These are phyloP conservation scores for Diaporthe sp. DNA, from an alignment of 2,329 filamentous ascomycete genomes.

Conservation along the genomic window DNA sequence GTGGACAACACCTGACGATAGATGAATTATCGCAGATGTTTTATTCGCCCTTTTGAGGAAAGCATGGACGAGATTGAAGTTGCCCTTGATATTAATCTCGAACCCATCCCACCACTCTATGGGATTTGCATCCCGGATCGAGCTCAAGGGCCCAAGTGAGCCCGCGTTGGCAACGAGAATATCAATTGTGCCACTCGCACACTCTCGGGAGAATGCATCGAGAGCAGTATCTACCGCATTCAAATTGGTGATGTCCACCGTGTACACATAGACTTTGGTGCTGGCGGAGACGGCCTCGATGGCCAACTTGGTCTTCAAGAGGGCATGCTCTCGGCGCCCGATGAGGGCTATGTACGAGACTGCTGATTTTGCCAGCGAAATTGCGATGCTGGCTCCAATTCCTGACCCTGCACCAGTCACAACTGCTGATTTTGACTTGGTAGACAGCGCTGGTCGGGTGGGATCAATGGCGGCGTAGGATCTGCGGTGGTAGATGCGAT, in stretches of 20 bases:
- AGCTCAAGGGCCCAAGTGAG: background rate
- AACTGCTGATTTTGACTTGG: constrained; percentile 31
- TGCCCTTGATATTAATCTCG: constrained; percentile 20
- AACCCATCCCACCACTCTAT: background rate
- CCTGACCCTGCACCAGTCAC: constrained; percentile 25
- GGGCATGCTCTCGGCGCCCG: constrained; percentile 10
- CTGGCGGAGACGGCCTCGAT: background rate
- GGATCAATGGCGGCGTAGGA: constrained; percentile 28
- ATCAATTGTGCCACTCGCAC: background rate
- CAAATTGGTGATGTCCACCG: background rate
- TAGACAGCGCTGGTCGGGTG: constrained; percentile 21
- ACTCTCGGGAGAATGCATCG: background rate
- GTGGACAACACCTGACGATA: constrained; percentile 11
- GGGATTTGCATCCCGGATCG: background rate
- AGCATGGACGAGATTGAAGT: constrained; percentile 19
- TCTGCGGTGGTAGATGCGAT: constrained; percentile 6
- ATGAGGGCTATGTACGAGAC: constrained; percentile 13
- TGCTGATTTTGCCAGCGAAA: constrained; percentile 16
- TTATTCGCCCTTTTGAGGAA: background rate
- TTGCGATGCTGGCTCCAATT: constrained; percentile 7
- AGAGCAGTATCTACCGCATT: background rate
- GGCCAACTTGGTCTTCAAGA: constrained; percentile 1
- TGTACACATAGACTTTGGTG: background rate
- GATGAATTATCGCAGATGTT: background rate
- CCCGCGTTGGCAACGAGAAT: constrained; percentile 10